Base-by-base conservation (phyloP, 805 yeast genomes). In the Yarrowia porcina region DNA sequence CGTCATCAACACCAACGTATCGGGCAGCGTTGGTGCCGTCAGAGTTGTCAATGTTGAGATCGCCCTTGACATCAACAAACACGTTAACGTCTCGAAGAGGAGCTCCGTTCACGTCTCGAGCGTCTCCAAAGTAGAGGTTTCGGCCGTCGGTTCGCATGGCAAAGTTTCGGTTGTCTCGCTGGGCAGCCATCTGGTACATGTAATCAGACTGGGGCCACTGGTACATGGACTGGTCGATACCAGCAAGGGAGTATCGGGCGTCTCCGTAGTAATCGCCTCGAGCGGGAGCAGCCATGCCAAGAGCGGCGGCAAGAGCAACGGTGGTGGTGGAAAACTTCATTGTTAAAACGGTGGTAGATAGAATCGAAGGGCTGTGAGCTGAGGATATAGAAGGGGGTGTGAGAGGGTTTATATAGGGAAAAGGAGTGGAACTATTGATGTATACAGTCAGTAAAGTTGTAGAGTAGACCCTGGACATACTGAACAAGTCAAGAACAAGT, bases 121-220 rank as follows among this genome's bases (percentile, higher is more conserved):
- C 49, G 11, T 44, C 49, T 25, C 49, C 49, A 17, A 44, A 44
- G 49, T 44, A 44, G 18, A 44, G 49, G 49, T 44, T 44, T 44
- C 33, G 49, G 21, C 49, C 49, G n/a, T 44, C 49, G 17, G 33
- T 44, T 44, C 49, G 49, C 49, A 44, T 44, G 49, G 32, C 33
- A 11, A 44, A 3, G 49, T 44, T 44, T 44, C 49, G 49, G 49
- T 44, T 44, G 49, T 44, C 49, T 27, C 49, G 49, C 33, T 27
- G 49, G 17, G 49, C 49, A 10, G 32, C 49, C 49, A 44, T 44
- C 33, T 44, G 49, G 33, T 44, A 44, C n/a, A 44, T 15, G 49
- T 44, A 44, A 21, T 44, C 49, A 44, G 49, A 44, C 49, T 44
- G 49, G n/a, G 49, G 49, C 49, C 49, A 44, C 49, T 44, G 49